Percentiles rank a stretch among this genome's conserved stretches.
phyloP scores from a whole-genome alignment of 331 rosid genomes.

The Saraca asoca region DNA sequence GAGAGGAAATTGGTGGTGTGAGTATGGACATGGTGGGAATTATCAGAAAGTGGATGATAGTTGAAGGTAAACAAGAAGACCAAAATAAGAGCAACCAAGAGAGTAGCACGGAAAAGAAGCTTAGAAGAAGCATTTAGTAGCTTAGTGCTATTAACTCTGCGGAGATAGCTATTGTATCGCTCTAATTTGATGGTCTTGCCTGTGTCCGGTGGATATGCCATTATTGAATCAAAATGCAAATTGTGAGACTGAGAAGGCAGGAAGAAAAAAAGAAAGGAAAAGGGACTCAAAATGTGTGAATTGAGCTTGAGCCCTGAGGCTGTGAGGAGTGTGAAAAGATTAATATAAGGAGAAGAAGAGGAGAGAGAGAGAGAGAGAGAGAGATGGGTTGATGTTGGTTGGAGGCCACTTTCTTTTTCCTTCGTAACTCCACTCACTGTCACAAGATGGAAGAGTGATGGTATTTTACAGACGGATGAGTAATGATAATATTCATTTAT shows the following conservation, averaged over 20 bases:
- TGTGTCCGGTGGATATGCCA: conserved; percentile 90
- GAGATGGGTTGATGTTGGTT: conserved; percentile 54
- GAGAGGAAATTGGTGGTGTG: conserved; percentile 56
- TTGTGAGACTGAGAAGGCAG: too few species aligned
- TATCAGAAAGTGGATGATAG: conserved; percentile 61
- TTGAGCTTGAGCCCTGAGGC: conserved; percentile 61
- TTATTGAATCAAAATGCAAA: background rate
- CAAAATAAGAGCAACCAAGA: conserved; percentile 63
- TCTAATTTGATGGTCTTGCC: conserved; percentile 87
- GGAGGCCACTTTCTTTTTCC: conserved; percentile 59
- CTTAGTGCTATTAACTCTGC: conserved; percentile 81
- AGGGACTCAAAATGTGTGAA: background rate
- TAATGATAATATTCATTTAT: too few species aligned
- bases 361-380: conserved; percentile 1
- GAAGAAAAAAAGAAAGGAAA: background rate
- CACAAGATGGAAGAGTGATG: conserved; percentile 56
- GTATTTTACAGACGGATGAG: background rate
- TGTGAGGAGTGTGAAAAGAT: conserved; percentile 38
- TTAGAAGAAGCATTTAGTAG: conserved; percentile 90
- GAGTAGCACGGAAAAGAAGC: conserved; percentile 83
- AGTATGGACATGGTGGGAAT: conserved; percentile 39
- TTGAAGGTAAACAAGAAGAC: conserved; percentile 78
- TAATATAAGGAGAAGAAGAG: conserved; percentile 49
- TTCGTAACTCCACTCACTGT: conserved; percentile 38
- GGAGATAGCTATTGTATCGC: conserved; percentile 82